These are phyloP conservation scores for Debaryomycetaceae sp. DNA, from an alignment of 1,139 yeast species.

Conservation along the genomic window DNA sequence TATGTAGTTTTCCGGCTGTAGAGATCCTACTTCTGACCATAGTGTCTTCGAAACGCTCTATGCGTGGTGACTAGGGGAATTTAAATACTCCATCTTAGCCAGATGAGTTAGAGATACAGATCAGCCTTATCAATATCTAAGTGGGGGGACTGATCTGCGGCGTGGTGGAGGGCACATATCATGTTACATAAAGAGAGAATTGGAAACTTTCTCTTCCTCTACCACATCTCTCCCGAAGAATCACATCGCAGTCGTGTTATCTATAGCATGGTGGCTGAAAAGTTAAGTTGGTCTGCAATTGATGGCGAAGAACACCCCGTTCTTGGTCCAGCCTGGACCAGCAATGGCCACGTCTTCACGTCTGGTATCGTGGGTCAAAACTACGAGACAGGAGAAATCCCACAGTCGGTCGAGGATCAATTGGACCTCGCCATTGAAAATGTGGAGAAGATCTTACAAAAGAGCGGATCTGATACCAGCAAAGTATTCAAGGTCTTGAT, in stretches of 20 bases:
- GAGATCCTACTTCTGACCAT: background rate
- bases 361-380: slow-evolving; percentile 36
- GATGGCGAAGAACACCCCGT: slow-evolving; percentile 32
- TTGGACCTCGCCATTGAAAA: slow-evolving; percentile 44
- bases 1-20: too few species aligned
- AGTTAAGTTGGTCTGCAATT: slow-evolving; percentile 38
- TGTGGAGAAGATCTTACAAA: slow-evolving; percentile 41
- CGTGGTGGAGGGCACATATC: background rate
- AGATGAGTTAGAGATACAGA: background rate
- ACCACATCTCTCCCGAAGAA: background rate
- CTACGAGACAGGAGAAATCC: slow-evolving; percentile 32
- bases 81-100: background rate
- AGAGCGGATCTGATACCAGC: slow-evolving; percentile 48
- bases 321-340: slow-evolving; percentile 46
- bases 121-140: background rate
- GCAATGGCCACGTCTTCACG: slow-evolving; percentile 51
- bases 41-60: background rate
- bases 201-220: background rate
- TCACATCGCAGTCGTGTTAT: background rate
- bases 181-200: background rate
- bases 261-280: slow-evolving; percentile 20
- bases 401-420: slow-evolving; percentile 41
- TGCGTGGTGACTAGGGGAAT: background rate
- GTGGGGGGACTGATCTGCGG: background rate
- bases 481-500: slow-evolving; percentile 51